These are phyloP conservation scores for Candida sp. DNA, from an alignment of 1,139 yeast species.

Conservation along the genomic window DNA sequence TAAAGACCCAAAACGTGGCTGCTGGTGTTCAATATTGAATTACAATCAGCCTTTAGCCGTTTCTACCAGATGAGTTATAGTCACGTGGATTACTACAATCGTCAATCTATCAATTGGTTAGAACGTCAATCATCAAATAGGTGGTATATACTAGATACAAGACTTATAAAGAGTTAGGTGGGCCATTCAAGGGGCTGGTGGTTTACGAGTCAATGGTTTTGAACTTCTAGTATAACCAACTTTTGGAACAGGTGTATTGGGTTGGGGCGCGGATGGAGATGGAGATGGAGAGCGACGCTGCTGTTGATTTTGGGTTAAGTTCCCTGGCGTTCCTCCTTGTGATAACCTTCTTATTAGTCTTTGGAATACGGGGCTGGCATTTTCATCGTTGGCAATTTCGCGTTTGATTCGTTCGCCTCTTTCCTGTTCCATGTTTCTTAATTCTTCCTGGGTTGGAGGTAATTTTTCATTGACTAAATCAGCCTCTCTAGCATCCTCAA, in stretches of 20 bases:
- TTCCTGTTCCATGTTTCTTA: slow-evolving; percentile 42
- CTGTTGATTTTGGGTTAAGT: not conserved
- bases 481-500: slow-evolving; percentile 82
- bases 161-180: not conserved
- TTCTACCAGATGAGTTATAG: not conserved
- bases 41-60: not conserved
- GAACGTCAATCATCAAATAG: not conserved
- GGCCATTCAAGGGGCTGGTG: not conserved
- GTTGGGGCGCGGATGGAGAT: not conserved
- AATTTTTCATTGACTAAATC: slow-evolving; percentile 84
- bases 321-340: slow-evolving; percentile 9
- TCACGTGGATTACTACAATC: not conserved
- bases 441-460: slow-evolving; percentile 77
- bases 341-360: slow-evolving; percentile 41
- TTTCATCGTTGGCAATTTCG: slow-evolving; percentile 40
- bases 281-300: not conserved
- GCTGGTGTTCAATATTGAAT: not conserved
- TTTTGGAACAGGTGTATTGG: not conserved
- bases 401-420: slow-evolving; percentile 36
- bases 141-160: not conserved
- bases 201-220: not conserved
- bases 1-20: not conserved
- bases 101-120: not conserved
- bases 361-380: slow-evolving; percentile 38
- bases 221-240: not conserved